Conservation (phyloP, 805 yeast species). For the Pichia thaimueangensis region DNA sequence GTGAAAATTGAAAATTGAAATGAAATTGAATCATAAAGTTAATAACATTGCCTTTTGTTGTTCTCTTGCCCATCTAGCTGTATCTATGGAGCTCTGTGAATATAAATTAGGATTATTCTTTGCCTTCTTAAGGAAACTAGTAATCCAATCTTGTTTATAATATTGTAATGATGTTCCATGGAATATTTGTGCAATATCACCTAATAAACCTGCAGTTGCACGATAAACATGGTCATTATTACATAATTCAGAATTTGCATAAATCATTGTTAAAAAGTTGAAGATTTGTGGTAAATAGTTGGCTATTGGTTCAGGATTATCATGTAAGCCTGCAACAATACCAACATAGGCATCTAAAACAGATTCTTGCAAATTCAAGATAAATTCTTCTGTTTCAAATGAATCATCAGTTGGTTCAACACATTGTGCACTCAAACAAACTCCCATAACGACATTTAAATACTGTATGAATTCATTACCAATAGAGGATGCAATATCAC, state of each 20-base stretch:
- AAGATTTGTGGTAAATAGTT: conserved; percentile 67
- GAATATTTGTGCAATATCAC: conserved; percentile 86
- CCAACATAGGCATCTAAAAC: conserved; percentile 97
- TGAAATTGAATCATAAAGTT: conserved; percentile 6
- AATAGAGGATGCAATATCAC: conserved; percentile 88
- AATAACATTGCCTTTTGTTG: conserved; percentile 46
- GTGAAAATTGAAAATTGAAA: too few species aligned
- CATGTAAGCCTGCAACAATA: conserved; percentile 82
- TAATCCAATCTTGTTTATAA: conserved; percentile 72
- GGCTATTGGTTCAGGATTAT: conserved; percentile 54
- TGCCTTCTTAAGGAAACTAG: conserved; percentile 67
- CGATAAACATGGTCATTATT: conserved; percentile 68
- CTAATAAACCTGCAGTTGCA: conserved; percentile 83
- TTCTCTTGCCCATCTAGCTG: conserved; percentile 98
- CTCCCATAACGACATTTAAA: conserved; percentile 69
- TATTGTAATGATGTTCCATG: conserved; percentile 53
- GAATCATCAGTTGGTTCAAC: conserved; percentile 58
- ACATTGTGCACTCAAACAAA: conserved; percentile 62
- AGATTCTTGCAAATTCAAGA: conserved; percentile 67
- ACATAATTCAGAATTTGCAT: conserved; percentile 53
- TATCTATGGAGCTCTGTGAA: conserved; percentile 65
- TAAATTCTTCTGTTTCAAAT: conserved; percentile 71
- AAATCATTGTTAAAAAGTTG: conserved; percentile 55
- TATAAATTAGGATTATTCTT: conserved; percentile 58
- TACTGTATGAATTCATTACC: conserved; percentile 74